A percentile compares a stretch with the other conserved stretches of the same genome.
Conservation (phyloP, 2,329 filamentous ascomycete genomes). For the Colletotrichum viniferum region DNA sequence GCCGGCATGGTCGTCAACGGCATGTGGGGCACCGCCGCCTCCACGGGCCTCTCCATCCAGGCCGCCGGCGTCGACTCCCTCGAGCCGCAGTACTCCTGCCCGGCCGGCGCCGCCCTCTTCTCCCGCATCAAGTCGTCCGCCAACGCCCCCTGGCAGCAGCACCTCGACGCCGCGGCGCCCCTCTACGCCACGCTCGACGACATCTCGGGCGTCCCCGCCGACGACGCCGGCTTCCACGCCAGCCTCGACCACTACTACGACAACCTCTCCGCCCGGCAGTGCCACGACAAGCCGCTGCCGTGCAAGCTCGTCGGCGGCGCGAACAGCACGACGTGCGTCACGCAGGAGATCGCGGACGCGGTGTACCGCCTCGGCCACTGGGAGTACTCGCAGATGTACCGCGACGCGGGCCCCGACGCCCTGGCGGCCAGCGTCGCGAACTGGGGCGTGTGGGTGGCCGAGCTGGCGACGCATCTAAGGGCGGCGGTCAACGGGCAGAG, state of each 20-base stretch:
- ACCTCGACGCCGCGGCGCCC: constrained; percentile 59
- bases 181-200: constrained; percentile 68
- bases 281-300: constrained; percentile 74
- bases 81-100: constrained; percentile 75
- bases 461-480: constrained; percentile 71
- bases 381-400: constrained; percentile 81
- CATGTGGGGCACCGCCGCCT: constrained; percentile 60
- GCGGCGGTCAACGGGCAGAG: constrained; percentile 46
- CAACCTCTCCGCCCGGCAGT: constrained; percentile 79
- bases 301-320: constrained; percentile 58
- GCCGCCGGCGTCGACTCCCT: constrained; percentile 70
- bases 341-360: constrained; percentile 64
- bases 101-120: constrained; percentile 49
- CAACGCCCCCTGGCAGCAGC: constrained; percentile 62
- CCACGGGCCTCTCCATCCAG: constrained; percentile 45
- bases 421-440: constrained; percentile 65
- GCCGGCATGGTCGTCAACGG: constrained; percentile 75
- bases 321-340: constrained; percentile 63
- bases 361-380: constrained; percentile 81
- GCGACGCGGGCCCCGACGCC: constrained; percentile 62
- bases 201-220: constrained; percentile 67
- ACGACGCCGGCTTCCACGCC: constrained; percentile 67
- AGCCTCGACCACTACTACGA: constrained; percentile 86
- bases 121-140: constrained; percentile 45
- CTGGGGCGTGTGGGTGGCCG: constrained; percentile 76